These are phyloP conservation scores for Cryptococcus neoformans DNA, from an alignment of 1,284 basidiomycete species.

Conservation along the genomic window DNA sequence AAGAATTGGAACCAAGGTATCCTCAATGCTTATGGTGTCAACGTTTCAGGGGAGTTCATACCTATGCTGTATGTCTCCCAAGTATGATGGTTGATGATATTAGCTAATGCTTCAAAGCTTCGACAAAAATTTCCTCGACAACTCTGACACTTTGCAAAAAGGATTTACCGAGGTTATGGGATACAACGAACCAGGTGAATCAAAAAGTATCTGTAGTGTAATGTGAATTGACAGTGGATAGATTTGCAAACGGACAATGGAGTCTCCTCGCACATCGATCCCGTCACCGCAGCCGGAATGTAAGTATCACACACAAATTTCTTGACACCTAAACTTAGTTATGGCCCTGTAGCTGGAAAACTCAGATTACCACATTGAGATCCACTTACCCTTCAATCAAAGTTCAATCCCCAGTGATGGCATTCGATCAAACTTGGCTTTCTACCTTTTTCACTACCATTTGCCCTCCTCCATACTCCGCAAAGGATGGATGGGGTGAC, in stretches of 20 bases:
- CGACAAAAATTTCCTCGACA: constrained; percentile 10
- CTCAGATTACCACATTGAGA: constrained; percentile 7
- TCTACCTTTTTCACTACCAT: constrained; percentile 20
- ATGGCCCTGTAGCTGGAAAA: constrained; percentile 18
- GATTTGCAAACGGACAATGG: constrained; percentile 5
- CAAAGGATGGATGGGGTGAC: constrained; percentile 7
- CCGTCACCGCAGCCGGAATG: constrained; percentile 1
- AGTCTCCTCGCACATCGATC: constrained; percentile 1
- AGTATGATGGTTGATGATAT: background rate
- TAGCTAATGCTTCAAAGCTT: constrained; percentile 9
- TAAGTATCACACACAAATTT: background rate
- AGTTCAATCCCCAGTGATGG: constrained; percentile 23
- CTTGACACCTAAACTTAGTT: background rate
- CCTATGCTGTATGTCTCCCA: constrained; percentile 25
- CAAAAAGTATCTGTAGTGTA: constrained; percentile 5
- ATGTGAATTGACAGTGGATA: background rate
- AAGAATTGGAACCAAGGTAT: constrained; percentile 25
- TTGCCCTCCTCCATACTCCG: constrained; percentile 17
- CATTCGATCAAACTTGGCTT: constrained; percentile 20
- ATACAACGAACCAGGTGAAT: constrained; percentile 29
- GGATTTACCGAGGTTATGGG: constrained; percentile 25
- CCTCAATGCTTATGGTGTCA: constrained; percentile 8
- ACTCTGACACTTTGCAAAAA: constrained; percentile 12
- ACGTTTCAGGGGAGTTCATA: constrained; percentile 19
- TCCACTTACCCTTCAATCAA: constrained; percentile 17